phyloP scores from a whole-genome alignment of 1,284 basidiomycete species.

The Anthracocystis walkeri region DNA sequence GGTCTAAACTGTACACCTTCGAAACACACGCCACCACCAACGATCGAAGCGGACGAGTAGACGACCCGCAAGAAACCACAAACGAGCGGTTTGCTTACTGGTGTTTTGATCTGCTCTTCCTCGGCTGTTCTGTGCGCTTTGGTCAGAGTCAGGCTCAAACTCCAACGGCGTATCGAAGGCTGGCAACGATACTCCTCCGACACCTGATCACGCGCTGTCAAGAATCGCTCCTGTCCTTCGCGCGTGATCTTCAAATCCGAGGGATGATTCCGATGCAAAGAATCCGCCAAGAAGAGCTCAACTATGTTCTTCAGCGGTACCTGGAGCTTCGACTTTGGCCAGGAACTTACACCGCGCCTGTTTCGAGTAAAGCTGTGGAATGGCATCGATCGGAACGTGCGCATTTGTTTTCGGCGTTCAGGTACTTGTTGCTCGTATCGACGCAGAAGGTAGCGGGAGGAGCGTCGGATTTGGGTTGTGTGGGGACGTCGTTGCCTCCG shows the following conservation, averaged over 20 bases:
- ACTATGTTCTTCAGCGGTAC: slow-evolving; percentile 77
- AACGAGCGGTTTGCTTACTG: slow-evolving; percentile 91
- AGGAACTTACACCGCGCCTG: slow-evolving; percentile 4
- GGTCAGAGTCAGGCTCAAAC: neutral
- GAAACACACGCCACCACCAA: slow-evolving; percentile 12
- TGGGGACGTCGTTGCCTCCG: slow-evolving; percentile 32
- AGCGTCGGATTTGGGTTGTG: slow-evolving; percentile 7
- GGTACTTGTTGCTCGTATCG: slow-evolving; percentile 24
- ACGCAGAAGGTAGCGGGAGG: slow-evolving; percentile 12
- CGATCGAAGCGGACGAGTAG: slow-evolving; percentile 44
- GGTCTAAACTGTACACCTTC: slow-evolving; percentile 77
- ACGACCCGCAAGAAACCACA: slow-evolving; percentile 71
- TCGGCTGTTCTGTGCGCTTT: slow-evolving; percentile 75
- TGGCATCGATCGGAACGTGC: slow-evolving; percentile 31
- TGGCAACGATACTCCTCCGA: slow-evolving; percentile 18
- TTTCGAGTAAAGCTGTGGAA: neutral
- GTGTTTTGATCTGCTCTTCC: slow-evolving; percentile 89
- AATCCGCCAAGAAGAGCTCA: slow-evolving; percentile 86
- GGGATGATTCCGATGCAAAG: slow-evolving; percentile 73
- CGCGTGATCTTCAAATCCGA: slow-evolving; percentile 83
- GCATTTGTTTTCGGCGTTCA: slow-evolving; percentile 36
- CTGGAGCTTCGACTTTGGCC: slow-evolving; percentile 32
- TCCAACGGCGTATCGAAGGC: slow-evolving; percentile 9
- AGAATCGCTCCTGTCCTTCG: slow-evolving; percentile 77
- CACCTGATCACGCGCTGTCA: slow-evolving; percentile 74